These are phyloP conservation scores for Ustilago vetiveriae DNA, from an alignment of 1,284 basidiomycete genomes.

Conservation along the genomic window DNA sequence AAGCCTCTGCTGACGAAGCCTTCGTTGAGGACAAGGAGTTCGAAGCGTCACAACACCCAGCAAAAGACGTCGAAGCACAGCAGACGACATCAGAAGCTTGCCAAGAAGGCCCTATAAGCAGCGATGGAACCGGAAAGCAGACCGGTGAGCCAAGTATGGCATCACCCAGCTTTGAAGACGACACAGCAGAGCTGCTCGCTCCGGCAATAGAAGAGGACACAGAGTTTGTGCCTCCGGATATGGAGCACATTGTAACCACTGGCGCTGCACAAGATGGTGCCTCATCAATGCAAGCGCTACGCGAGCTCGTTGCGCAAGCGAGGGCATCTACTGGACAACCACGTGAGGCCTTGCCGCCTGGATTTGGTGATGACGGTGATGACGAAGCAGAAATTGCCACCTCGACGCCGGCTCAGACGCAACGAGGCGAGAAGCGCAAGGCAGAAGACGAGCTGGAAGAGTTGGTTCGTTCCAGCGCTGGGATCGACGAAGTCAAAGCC, in stretches of 20 bases:
- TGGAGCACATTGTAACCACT: constrained; percentile 44
- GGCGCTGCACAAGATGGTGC: constrained; percentile 34
- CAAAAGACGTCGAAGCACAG: too few relatives aligned
- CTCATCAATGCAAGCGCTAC: constrained; percentile 32
- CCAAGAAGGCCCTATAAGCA: too few relatives aligned
- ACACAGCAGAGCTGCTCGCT: too few relatives aligned
- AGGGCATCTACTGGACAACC: constrained; percentile 33
- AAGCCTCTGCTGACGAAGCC: too few relatives aligned
- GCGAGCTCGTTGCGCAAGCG: constrained; percentile 43
- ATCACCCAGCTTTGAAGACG: too few relatives aligned
- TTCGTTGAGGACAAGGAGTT: too few relatives aligned
- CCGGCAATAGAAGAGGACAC: constrained; percentile 24
- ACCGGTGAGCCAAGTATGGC: too few relatives aligned
- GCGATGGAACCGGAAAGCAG: too few relatives aligned
- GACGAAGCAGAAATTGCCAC: constrained; percentile 6
- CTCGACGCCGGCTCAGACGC: constrained; percentile 2
- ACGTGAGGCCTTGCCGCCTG: constrained; percentile 35
- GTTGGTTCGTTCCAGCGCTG: constrained; percentile 13
- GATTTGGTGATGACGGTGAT: constrained; percentile 34
- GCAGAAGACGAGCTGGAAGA: constrained; percentile 39
- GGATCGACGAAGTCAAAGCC: constrained; percentile 31
- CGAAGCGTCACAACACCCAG: too few relatives aligned
- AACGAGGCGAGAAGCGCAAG: constrained; percentile 28
- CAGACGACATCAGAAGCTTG: too few relatives aligned
- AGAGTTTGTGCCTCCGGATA: constrained; percentile 33